Percentiles rank a stretch among this genome's conserved stretches.
Conservation (phyloP, 176 grass and related monocot genomes). For the Zoysia pacifica region DNA sequence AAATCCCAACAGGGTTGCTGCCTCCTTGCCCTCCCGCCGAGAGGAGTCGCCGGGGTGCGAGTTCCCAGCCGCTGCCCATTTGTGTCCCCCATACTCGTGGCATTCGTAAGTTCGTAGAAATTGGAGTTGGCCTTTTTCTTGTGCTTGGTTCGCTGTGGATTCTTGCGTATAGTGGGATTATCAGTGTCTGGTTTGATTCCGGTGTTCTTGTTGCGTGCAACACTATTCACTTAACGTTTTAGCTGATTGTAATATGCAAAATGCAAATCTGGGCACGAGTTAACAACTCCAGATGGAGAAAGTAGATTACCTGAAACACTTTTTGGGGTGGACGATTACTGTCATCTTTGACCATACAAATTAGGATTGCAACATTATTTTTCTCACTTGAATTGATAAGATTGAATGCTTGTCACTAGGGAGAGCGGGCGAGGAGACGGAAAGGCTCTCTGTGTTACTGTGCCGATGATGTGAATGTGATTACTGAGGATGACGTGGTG, state of each 20-base stretch:
- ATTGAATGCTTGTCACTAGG: slow-evolving; percentile 9
- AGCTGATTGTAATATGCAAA: background rate
- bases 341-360: background rate
- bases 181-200: background rate
- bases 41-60: slow-evolving; percentile 19
- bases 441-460: background rate
- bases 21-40: slow-evolving; percentile 8
- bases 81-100: background rate
- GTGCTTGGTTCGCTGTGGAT: background rate
- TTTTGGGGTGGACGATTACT: background rate
- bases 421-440: background rate
- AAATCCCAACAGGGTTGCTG: background rate
- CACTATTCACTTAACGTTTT: background rate
- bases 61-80: background rate
- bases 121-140: background rate
- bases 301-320: background rate
- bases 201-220: background rate
- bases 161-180: background rate
- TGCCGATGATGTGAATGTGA: slow-evolving; percentile 25
- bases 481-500: slow-evolving; percentile 2
- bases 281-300: background rate
- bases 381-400: background rate
- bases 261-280: background rate
- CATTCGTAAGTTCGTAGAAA: background rate
- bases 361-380: background rate